phyloP scores from a whole-genome alignment of 2,329 filamentous ascomycete species.

The Colletotrichum ledebouriae region DNA sequence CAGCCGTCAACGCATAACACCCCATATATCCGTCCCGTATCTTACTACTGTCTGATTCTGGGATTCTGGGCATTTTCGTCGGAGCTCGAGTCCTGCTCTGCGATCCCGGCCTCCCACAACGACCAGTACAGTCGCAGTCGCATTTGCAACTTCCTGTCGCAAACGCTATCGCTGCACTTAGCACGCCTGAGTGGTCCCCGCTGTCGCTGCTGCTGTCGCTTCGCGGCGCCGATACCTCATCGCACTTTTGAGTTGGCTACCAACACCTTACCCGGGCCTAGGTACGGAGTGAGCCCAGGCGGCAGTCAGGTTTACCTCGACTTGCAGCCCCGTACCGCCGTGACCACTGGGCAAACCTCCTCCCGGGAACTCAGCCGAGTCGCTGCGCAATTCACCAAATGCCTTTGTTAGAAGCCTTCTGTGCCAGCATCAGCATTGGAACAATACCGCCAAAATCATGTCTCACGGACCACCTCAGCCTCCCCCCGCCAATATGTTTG shows the following conservation, averaged over 20 bases:
- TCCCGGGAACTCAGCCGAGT: constrained; percentile 4
- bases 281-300: neutral
- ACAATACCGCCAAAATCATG: constrained; percentile 48
- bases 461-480: constrained; percentile 53
- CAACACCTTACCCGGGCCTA: neutral
- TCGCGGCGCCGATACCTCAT: constrained; percentile 9
- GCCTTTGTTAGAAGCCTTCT: constrained; percentile 40
- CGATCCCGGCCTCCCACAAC: constrained; percentile 11
- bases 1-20: constrained; percentile 30
- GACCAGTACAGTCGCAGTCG: neutral
- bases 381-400: constrained; percentile 32
- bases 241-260: constrained; percentile 26
- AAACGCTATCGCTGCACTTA: neutral
- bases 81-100: constrained; percentile 22
- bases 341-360: constrained; percentile 24
- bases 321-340: constrained; percentile 24
- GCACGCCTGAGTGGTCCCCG: constrained; percentile 8
- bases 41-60: constrained; percentile 8
- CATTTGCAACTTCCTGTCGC: constrained; percentile 17
- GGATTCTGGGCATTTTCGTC: constrained; percentile 30
- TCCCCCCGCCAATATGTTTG: constrained; percentile 53
- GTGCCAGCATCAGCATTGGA: constrained; percentile 37
- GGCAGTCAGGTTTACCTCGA: neutral
- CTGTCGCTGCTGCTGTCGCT: constrained; percentile 4
- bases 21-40: constrained; percentile 12